Base-by-base conservation (phyloP, 495 filamentous ascomycete genomes). In the Rostrohypoxylon terebratum region DNA sequence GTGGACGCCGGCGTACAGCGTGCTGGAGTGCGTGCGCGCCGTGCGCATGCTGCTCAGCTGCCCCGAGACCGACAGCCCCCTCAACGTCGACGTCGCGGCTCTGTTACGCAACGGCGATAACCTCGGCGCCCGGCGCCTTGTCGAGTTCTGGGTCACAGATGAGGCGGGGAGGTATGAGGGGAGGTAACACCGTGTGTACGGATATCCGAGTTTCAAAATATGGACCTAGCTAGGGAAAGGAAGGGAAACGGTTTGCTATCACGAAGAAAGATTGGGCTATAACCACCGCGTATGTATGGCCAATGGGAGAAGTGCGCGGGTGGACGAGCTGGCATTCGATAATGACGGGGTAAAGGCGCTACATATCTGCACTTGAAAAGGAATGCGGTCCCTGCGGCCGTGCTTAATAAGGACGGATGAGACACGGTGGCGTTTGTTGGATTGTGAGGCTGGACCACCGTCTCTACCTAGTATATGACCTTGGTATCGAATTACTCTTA, bases 41-140 rank as follows among this genome's bases (percentile, higher is more conserved):
- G 87, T 98, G 38, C 88, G 94, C 58, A 86, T 92, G 83, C 81
- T 99, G 73, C 83, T 97, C 61, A 89, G 84, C 45, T 88, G 90
- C 67, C 93, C 95, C 11, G 90, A 89, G 62, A 85, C 91, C 40
- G 93, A 97, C 70, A 92, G 88, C 71, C 96, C 96, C 68, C 81
- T 98, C 57, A 97, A 97, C 81, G 87, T 97, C 9, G 96, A 99
- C 80, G 87, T 96, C 3, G 95, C 94, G 58, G 86, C 87, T 66
- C 79, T 99, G 71, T 59, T 96, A 63, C 84, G 94, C 70, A 83
- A 84, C 55, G 93, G 92, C 14, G 96, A 99, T 83, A 67, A 78
- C 5, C 83, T 94, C 3, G 96, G 87, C 0, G 94, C 92, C 75
- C 88, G 96, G 78, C 85, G 89, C 50, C 78, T 98, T 78, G 92